phyloP scores from a whole-genome alignment of 225 moss, liverwort and hornwort genomes.

The Climacium dendroides region DNA sequence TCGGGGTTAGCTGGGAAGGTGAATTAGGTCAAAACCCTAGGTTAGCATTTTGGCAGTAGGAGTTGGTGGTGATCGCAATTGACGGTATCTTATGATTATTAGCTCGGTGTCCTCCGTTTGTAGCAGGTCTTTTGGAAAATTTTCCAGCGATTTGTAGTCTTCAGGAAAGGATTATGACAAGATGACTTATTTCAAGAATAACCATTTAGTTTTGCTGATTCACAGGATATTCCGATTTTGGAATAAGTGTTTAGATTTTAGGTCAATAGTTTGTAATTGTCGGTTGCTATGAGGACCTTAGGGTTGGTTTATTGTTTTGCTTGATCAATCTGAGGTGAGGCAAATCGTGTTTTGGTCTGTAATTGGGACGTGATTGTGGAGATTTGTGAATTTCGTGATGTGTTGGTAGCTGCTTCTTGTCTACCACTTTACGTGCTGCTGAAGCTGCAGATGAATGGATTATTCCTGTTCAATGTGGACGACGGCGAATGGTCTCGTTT shows the following conservation, averaged over 20 bases:
- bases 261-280: not conserved
- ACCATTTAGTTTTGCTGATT: not conserved
- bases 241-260: not conserved
- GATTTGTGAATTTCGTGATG: not conserved
- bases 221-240: not conserved
- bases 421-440: not conserved
- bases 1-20: not conserved
- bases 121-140: not conserved
- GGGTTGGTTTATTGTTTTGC: not conserved
- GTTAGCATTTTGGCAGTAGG: not conserved
- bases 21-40: conserved; percentile 18
- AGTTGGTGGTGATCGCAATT: not conserved
- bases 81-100: not conserved
- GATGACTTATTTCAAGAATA: not conserved
- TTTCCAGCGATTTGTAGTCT: not conserved
- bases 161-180: not conserved
- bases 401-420: not conserved
- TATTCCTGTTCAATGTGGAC: not conserved
- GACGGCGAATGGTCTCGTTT: not conserved
- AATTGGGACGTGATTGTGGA: not conserved
- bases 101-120: not conserved
- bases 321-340: not conserved
- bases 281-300: not conserved
- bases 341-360: not conserved
- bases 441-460: not conserved